Base-by-base conservation (phyloP, 2,329 filamentous ascomycete species). In the Diaporthe velutina region DNA sequence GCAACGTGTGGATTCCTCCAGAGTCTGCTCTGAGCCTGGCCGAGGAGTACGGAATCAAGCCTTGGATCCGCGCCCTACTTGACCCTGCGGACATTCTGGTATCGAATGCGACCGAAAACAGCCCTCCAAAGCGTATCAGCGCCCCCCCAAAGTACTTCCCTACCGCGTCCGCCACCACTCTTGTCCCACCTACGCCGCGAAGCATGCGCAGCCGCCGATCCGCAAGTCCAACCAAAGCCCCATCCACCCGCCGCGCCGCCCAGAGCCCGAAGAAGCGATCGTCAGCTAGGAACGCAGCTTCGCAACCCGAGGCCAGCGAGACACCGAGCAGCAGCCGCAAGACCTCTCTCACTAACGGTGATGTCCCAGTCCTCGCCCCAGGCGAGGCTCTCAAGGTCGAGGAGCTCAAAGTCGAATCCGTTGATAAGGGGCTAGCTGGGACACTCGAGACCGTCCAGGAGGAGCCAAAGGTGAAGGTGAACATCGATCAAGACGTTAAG, bases 1-100 rank as follows among this genome's bases (percentile, higher is more conserved):
- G 97, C 60, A 99, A 98, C 83, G 92, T 99, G 70, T 99, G 97
- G 97, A 96, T 98, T 68, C 92, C 95, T 61, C 95, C 96, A 8
- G 89, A 93, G 78, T 85, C 91, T 91, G 97, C 97, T 48, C 89
- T 99, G 58, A 86, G 90, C 74, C 89, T 99, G 17, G 94, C 96
- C 70, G 92, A 94, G 60, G 96, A 98, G 84, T 99, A 98, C 83
- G 89, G 91, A 73, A 95, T 98, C 83, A 85, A 89, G 66, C 88
- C 93, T 58, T 99, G 97, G 97, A 95, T 99, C 78, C 91, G 91
- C 73, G 97, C 97, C n/a, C 89, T 99, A 25, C 90, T 99, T 67
- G 96, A 98, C 82, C 92, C 95, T n/a, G 87, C 93, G 77, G 93
- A 95, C 38, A 98, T 98, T 76, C 82, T 86, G 57, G 82, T 87